phyloP scores from a whole-genome alignment of 2,329 filamentous ascomycete genomes.

The Hypoxylon sp. region DNA sequence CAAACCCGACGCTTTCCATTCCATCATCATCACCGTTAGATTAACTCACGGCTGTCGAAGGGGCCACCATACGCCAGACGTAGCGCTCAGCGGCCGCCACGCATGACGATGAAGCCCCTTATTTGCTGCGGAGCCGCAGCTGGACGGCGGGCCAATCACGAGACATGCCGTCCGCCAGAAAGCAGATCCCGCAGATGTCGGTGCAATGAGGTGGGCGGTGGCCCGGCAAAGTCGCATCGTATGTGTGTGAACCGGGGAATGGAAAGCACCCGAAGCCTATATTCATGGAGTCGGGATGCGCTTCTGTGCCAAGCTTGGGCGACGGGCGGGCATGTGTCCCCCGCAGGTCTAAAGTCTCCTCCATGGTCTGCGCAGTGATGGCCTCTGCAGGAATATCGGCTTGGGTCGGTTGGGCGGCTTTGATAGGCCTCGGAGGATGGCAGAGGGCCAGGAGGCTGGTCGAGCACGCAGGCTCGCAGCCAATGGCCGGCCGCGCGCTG shows the following conservation, averaged over 20 bases:
- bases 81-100: constrained; percentile 24
- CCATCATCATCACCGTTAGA: constrained; percentile 17
- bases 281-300: constrained; percentile 23
- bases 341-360: constrained; percentile 28
- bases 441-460: constrained; percentile 35
- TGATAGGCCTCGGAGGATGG: constrained; percentile 37
- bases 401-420: constrained; percentile 30
- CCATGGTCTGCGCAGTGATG: constrained; percentile 27
- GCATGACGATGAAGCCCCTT: constrained; percentile 36
- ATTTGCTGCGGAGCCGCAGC: constrained; percentile 40
- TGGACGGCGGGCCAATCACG: constrained; percentile 26
- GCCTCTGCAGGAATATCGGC: constrained; percentile 35
- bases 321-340: constrained; percentile 20
- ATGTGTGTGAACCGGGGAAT: constrained; percentile 38
- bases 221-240: constrained; percentile 30
- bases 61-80: constrained; percentile 27
- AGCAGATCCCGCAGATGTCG: constrained; percentile 40
- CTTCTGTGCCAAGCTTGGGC: constrained; percentile 26
- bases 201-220: constrained; percentile 27
- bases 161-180: constrained; percentile 16
- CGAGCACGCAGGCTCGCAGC: constrained; percentile 26
- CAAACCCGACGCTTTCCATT: neutral
- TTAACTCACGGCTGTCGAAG: constrained; percentile 15
- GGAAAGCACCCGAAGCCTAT: constrained; percentile 35
- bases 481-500: constrained; percentile 28